These are phyloP conservation scores for Talaromyces sp. DNA, from an alignment of 2,329 filamentous ascomycete species.

Conservation along the genomic window DNA sequence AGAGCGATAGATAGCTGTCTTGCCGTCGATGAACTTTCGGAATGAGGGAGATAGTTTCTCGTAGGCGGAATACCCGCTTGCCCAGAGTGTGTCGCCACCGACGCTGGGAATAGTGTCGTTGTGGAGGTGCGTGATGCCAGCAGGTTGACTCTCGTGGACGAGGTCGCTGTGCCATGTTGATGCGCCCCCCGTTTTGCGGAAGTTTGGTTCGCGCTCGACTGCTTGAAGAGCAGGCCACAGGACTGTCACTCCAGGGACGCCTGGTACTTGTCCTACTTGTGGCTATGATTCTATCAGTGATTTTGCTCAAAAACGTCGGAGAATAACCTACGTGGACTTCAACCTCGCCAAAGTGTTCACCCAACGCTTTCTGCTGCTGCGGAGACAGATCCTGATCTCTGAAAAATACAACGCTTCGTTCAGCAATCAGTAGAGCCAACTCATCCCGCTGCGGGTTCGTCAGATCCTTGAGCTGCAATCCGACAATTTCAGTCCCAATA, in stretches of 20 bases:
- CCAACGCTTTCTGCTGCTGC: conserved; percentile 63
- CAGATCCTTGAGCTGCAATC: conserved; percentile 62
- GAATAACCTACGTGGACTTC: conserved; percentile 62
- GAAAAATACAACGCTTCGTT: conserved; percentile 66
- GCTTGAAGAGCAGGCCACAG: conserved; percentile 70
- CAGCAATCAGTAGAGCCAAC: conserved; percentile 61
- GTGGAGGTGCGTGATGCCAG: conserved; percentile 68
- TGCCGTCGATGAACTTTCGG: conserved; percentile 68
- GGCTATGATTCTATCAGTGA: conserved; percentile 48
- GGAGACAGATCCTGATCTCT: conserved; percentile 61
- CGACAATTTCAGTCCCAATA: conserved; percentile 65
- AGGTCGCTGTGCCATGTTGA: conserved; percentile 70
- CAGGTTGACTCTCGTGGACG: conserved; percentile 68
- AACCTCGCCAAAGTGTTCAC: conserved; percentile 63
- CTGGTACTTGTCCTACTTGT: conserved; percentile 69
- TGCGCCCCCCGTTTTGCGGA: conserved; percentile 66
- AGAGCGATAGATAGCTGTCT: conserved; percentile 62
- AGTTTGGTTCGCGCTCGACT: conserved; percentile 59
- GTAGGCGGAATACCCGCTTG: conserved; percentile 68
- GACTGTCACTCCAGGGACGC: conserved; percentile 62
- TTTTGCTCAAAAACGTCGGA: neutral
- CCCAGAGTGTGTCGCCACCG: conserved; percentile 72
- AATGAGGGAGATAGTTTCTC: conserved; percentile 71
- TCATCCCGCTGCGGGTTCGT: conserved; percentile 61
- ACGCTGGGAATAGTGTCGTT: conserved; percentile 65